Base-by-base conservation (phyloP, 1,284 basidiomycete species). In the Cystobasidium slooffiae region DNA sequence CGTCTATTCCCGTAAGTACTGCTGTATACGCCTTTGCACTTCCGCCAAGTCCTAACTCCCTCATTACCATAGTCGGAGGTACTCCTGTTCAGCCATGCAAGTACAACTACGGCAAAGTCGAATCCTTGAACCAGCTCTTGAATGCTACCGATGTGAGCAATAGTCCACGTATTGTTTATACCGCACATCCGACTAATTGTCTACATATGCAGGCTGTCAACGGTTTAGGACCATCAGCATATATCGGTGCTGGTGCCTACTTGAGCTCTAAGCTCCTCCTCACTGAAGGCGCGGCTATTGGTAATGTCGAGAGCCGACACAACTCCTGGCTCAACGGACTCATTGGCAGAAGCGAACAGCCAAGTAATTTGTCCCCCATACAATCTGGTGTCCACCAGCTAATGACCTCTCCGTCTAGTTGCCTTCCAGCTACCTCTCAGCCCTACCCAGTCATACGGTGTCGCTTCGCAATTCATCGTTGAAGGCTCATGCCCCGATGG, bases 391-490 rank as follows among this genome's bases (percentile, higher is more conserved):
- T 7, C n/a, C 1, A 4, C 61, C 37, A 55, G 12, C 24, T 24
- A 4, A 20, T 37, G 6, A 22, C 37, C 39, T 44, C 41, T 20
- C n/a, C 56, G 56, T 43, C 9, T n/a, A 67, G 68, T 39, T 46
- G 39, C 56, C 24, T 62, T 59, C 55, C 53, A 49, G 63, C 46
- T 72, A 1, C 62, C 69, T 24, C 46, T 72, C 20, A 64, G 58
- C 16, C 69, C 69, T 14, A 72, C 69, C 39, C 69, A 72, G 49
- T 37, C 69, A 47, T 62, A 72, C 69, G 62, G 69, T 65, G 69
- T 72, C n/a, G 69, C 62, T 46, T 51, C 59, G n/a, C 69, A 58
- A 46, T 72, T 72, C 47, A 72, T 72, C 62, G 69, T 63, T 20
- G 39, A 39, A 10, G 55, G 69, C 62, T 72, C 67, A 39, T 61